Evolutionary conservation across 192 early-diverging fungal genomes (phyloP), one percentile per base, ranked within the genome.

Genomic region (Entomortierella chlamydospora): DNA sequence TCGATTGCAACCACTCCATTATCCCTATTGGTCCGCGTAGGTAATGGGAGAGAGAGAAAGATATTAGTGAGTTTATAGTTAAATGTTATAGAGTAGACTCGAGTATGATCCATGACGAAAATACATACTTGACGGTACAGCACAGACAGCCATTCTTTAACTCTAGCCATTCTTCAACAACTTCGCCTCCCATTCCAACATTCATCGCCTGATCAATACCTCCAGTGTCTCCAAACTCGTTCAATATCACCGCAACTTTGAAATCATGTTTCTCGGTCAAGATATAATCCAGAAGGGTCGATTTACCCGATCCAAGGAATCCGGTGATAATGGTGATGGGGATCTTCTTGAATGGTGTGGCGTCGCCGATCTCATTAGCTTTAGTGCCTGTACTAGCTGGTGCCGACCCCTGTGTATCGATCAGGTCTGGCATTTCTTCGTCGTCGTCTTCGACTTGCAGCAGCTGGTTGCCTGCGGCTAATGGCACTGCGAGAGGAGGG

Each of bases 91-190:
- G n/a, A n/a, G n/a, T n/a, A n/a, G n/a, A n/a, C n/a, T n/a, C n/a
- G n/a, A n/a, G n/a, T n/a, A n/a, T n/a, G n/a, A n/a, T n/a, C n/a
- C n/a, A n/a, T n/a, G n/a, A n/a, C n/a, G n/a, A n/a, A n/a, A 54
- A n/a, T 39, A 68, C 85, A 37, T 85, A 94, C 93, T 98, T 98
- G 69, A 98, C 90, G 0, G 97, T 94, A 81, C 98, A 99, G 82
- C 98, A 99, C 52, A 99, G 85, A 76, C 98, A 99, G 0, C 98
- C 98, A 84, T 99, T 99, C 45, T 89, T 88, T 55, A 99, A 84
- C 77, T 99, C 98, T 18, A 99, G 85, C 98, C 98, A 99, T 64
- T 98, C 97, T 59, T 98, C 96, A 22, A 93, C 92, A 65, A 94
- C 86, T 43, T 90, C 90, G 26, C 97, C 98, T 49, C 89, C 87